phyloP scores from a whole-genome alignment of 2,329 filamentous ascomycete species.

The Elsinoe batatas region DNA sequence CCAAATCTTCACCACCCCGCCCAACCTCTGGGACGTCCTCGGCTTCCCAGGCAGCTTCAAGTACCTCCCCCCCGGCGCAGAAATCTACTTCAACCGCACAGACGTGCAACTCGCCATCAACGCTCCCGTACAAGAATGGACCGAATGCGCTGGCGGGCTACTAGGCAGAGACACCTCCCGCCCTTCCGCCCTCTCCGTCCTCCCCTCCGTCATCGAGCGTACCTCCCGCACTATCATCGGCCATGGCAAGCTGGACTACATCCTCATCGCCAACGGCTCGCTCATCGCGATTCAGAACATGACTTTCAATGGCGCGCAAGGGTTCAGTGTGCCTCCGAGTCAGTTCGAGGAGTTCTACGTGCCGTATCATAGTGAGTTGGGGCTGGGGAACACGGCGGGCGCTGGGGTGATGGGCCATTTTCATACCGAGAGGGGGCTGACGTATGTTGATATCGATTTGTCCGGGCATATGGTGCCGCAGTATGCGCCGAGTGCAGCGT shows the following conservation, averaged over 20 bases:
- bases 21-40: slow-evolving; percentile 58
- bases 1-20: slow-evolving; percentile 62
- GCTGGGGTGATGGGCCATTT: slow-evolving; percentile 59
- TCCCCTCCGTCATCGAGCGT: slow-evolving; percentile 63
- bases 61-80: slow-evolving; percentile 54
- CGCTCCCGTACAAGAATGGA: slow-evolving; percentile 49
- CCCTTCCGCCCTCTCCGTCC: slow-evolving; percentile 46
- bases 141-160: slow-evolving; percentile 44
- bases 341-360: slow-evolving; percentile 54
- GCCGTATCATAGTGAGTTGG: slow-evolving; percentile 48
- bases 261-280: slow-evolving; percentile 59
- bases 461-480: slow-evolving; percentile 60
- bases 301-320: slow-evolving; percentile 63
- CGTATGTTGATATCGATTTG: slow-evolving; percentile 54
- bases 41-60: slow-evolving; percentile 55
- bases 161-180: slow-evolving; percentile 43
- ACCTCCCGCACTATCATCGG: slow-evolving; percentile 65
- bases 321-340: slow-evolving; percentile 53
- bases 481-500: slow-evolving; percentile 58
- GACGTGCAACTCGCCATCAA: slow-evolving; percentile 63
- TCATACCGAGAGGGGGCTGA: slow-evolving; percentile 66
- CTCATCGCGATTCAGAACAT: slow-evolving; percentile 69
- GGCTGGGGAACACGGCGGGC: slow-evolving; percentile 43
- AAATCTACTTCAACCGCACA: slow-evolving; percentile 59
- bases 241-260: slow-evolving; percentile 61